These are phyloP conservation scores for Aspergillus cristatus DNA, from an alignment of 495 filamentous ascomycete species.

Conservation along the genomic window DNA sequence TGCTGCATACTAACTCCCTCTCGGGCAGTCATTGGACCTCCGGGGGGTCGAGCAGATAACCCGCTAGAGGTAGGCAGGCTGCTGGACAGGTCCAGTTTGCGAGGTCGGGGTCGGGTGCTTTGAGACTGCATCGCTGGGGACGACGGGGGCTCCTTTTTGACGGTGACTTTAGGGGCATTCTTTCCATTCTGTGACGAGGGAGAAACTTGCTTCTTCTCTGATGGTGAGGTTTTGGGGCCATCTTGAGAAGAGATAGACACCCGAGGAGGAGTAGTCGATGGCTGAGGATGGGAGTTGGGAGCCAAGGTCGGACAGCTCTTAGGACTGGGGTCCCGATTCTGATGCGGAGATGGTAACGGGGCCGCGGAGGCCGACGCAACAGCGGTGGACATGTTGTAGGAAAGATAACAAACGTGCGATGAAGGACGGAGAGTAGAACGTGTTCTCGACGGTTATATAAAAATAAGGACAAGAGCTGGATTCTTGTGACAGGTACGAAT, in stretches of 20 bases:
- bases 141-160: slow-evolving; percentile 91
- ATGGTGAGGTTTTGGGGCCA: slow-evolving; percentile 34
- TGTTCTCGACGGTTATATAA: background rate
- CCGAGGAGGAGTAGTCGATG: slow-evolving; percentile 29
- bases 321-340: slow-evolving; percentile 40
- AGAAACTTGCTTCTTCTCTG: slow-evolving; percentile 44
- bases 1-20: slow-evolving; percentile 80
- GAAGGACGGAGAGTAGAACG: too few species aligned
- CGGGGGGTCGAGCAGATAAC: slow-evolving; percentile 54
- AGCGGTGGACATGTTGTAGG: slow-evolving; percentile 40
- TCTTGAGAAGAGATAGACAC: slow-evolving; percentile 27
- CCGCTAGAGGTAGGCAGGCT: slow-evolving; percentile 51
- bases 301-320: slow-evolving; percentile 36
- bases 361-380: slow-evolving; percentile 40
- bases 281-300: slow-evolving; percentile 19
- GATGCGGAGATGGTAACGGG: slow-evolving; percentile 38
- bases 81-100: slow-evolving; percentile 80
- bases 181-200: slow-evolving; percentile 40
- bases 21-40: slow-evolving; percentile 68
- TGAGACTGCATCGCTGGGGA: slow-evolving; percentile 64
- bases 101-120: slow-evolving; percentile 66
- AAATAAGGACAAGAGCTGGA: too few species aligned
- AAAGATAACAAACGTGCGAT: slow-evolving; percentile 1
- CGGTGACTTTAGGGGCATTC: slow-evolving; percentile 67
- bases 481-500: too few species aligned